A percentile compares a stretch with the other conserved stretches of the same genome.
Conservation (phyloP, 1,139 yeast species). For the Petasospora rhodanensis region DNA sequence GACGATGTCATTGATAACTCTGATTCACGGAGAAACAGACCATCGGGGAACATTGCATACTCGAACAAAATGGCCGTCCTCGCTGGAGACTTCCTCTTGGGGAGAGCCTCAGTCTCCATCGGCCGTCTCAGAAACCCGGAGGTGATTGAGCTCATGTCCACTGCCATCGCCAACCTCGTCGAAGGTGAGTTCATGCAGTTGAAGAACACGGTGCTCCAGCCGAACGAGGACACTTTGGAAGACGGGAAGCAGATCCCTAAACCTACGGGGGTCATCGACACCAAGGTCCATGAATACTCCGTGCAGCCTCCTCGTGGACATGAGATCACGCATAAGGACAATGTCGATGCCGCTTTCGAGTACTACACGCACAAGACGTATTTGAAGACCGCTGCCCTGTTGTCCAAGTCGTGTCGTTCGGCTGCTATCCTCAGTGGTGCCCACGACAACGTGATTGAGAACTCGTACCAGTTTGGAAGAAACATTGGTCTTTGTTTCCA, state of each 20-base stretch:
- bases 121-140: slow-evolving; percentile 94
- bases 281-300: slow-evolving; percentile 55
- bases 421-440: slow-evolving; percentile 93
- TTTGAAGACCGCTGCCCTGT: slow-evolving; percentile 87
- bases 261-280: slow-evolving; percentile 64
- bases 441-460: slow-evolving; percentile 65
- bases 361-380: slow-evolving; percentile 94
- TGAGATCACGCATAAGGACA: slow-evolving; percentile 57
- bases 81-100: slow-evolving; percentile 93
- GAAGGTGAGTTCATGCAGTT: slow-evolving; percentile 99
- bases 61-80: slow-evolving; percentile 96
- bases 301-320: slow-evolving; percentile 35
- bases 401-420: slow-evolving; percentile 93
- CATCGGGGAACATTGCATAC: slow-evolving; percentile 89
- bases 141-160: slow-evolving; percentile 90
- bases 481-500: slow-evolving; percentile 94
- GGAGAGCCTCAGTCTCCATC: slow-evolving; percentile 93
- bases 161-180: slow-evolving; percentile 93
- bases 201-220: slow-evolving; percentile 76
- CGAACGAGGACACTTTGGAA: slow-evolving; percentile 41
- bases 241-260: slow-evolving; percentile 48
- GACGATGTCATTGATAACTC: slow-evolving; percentile 97
- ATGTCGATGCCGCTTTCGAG: slow-evolving; percentile 84
- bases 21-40: slow-evolving; percentile 85
- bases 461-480: slow-evolving; percentile 87